These are phyloP conservation scores for Closterium sp. DNA, from an alignment of 139 green algal genomes.

Conservation along the genomic window DNA sequence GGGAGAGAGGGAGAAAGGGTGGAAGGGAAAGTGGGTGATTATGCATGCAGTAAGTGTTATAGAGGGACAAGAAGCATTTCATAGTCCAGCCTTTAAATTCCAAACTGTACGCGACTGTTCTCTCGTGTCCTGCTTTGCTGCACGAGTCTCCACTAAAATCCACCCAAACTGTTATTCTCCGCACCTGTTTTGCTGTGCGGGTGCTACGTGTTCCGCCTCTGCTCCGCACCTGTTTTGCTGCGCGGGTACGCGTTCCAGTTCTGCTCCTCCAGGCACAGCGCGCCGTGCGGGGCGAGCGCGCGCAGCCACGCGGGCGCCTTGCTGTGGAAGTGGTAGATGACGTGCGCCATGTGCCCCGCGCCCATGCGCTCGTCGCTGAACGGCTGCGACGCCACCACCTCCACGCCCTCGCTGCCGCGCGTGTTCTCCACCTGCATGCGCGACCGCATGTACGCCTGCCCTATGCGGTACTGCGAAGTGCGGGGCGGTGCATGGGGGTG, in stretches of 20 bases:
- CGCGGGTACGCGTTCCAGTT: neutral
- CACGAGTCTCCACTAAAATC: too few species aligned
- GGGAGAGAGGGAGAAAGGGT: neutral
- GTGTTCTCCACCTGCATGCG: constrained; percentile 13
- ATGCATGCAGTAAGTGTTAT: too few species aligned
- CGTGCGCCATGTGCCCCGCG: neutral
- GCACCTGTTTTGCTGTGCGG: neutral
- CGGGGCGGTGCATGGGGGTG: too few species aligned
- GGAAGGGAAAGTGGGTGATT: too few species aligned
- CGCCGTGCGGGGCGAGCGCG: constrained; percentile 1
- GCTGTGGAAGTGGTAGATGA: constrained; percentile 8
- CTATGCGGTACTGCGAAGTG: neutral
- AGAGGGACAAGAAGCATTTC: too few species aligned
- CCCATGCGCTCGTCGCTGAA: neutral
- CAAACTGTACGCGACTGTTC: too few species aligned
- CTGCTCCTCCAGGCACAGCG: neutral
- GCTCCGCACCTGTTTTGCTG: neutral
- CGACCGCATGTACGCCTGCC: constrained; percentile 5
- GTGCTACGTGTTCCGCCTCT: too few species aligned
- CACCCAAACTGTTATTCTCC: too few species aligned
- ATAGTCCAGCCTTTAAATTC: too few species aligned
- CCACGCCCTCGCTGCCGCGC: constrained; percentile 7
- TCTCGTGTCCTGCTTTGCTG: too few species aligned
- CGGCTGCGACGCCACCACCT: neutral
- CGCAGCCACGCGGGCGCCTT: constrained; percentile 3